Evolutionary conservation across 1,284 basidiomycete genomes (phyloP).

Genomic region (Kwoniella shivajii): DNA sequence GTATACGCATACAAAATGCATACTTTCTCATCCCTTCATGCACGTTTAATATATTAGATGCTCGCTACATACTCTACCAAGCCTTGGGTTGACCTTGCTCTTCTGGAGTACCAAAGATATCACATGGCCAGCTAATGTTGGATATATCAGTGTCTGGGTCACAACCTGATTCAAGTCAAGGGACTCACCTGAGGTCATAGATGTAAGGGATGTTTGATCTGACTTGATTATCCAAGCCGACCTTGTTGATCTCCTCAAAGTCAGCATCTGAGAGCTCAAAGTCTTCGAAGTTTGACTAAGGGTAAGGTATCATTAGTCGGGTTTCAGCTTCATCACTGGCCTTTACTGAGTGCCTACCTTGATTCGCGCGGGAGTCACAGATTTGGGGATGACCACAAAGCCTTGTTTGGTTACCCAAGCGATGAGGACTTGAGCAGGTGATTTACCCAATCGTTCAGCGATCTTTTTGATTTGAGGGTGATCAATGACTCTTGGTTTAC

Average conservation of each 20-base stretch:
- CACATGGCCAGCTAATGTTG: slow-evolving; percentile 63
- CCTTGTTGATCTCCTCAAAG: slow-evolving; percentile 61
- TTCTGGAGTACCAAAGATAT: slow-evolving; percentile 65
- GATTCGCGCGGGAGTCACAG: slow-evolving; percentile 59
- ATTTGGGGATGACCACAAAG: slow-evolving; percentile 73
- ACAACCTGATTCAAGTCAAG: background rate
- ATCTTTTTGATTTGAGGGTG: slow-evolving; percentile 63
- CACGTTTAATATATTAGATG: too few relatives aligned
- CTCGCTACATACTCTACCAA: too few relatives aligned
- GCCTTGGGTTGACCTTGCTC: slow-evolving; percentile 59
- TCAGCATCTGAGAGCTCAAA: slow-evolving; percentile 66
- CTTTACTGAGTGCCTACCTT: slow-evolving; percentile 38
- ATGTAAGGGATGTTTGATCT: slow-evolving; percentile 67
- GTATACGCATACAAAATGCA: too few relatives aligned
- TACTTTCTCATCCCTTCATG: too few relatives aligned
- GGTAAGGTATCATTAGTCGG: too few relatives aligned
- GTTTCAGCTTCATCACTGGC: too few relatives aligned
- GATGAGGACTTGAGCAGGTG: slow-evolving; percentile 69
- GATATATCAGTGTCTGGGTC: background rate
- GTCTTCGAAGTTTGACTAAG: slow-evolving; percentile 68
- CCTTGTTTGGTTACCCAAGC: slow-evolving; percentile 69
- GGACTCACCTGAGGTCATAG: slow-evolving; percentile 56
- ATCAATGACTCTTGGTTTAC: slow-evolving; percentile 55
- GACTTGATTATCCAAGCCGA: slow-evolving; percentile 61
- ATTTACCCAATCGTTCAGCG: slow-evolving; percentile 62